Base-by-base conservation (phyloP, 352 stramenopile species). In the Phytopythium kandeliae region DNA sequence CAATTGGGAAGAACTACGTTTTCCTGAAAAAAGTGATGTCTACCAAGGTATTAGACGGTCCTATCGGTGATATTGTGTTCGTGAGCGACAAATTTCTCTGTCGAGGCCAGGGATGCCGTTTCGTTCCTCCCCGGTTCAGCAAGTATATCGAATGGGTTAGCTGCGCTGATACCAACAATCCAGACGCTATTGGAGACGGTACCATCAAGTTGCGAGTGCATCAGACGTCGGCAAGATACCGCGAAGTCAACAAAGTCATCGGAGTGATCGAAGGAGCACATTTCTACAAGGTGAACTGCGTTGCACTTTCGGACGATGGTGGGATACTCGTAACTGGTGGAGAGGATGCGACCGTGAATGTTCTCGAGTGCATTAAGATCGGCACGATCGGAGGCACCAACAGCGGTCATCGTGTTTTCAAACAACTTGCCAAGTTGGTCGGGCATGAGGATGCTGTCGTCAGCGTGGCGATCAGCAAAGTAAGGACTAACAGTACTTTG, bases 1-100 rank as follows among this genome's bases (percentile, higher is more conserved):
- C 78, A 0, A 86, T 92, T 30, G 78, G 81, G 5, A 89, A 92
- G 33, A 78, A 89, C 26, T 92, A 89, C 16, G 76, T 87, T 0
- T 81, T 86, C 19, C 44, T 92, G 3, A 85, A 82, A 49, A 89
- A 89, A 0, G 25, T 51, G 10, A 24, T 63, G 15, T 53, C 63
- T 4, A 41, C 57, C 0, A 71, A 82, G n/a, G 44, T 68, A 15
- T 47, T 69, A 4, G 74, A 81, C 25, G 60, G 62, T 2, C 48
- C 71, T 0, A 58, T 89, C 17, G 74, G 81, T 0, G 78, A 89
- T 45, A 65, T 89, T 11, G 70, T 74, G 25, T 22, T 86, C 5
- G 52, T 72, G 2, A 69, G 72, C 30, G 81, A 92, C 49, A 89
- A 85, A 43, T 63, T 89, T 31, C 68, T 80, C 35, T 87, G 72